Conservation (phyloP, 164 flowering plant genomes). For the Vitis labrusca region DNA sequence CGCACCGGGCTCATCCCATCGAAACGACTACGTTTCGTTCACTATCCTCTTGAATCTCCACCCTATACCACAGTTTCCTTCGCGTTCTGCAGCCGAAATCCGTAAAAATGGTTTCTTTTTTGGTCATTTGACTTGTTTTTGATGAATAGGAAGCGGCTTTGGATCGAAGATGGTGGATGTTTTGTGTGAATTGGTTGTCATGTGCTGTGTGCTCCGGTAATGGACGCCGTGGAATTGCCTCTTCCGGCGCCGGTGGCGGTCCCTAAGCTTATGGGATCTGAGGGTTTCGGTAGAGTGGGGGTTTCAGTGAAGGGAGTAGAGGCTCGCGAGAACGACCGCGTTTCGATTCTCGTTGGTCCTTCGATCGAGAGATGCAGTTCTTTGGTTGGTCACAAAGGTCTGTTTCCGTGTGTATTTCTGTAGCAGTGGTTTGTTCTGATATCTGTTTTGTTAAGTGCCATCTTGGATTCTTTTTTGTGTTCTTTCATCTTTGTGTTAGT, state of each 20-base stretch:
- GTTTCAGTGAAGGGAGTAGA: conserved; percentile 23
- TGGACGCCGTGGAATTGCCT: conserved; percentile 41
- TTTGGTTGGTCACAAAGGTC: conserved; percentile 24
- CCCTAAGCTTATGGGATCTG: conserved; percentile 42
- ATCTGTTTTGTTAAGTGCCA: background rate
- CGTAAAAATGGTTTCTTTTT: background rate
- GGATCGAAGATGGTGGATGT: background rate
- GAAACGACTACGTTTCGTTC: background rate
- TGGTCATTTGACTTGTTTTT: background rate
- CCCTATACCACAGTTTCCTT: conserved; percentile 1
- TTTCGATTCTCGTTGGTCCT: conserved; percentile 10
- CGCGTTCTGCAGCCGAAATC: background rate
- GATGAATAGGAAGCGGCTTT: background rate
- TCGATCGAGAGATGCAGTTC: conserved; percentile 17
- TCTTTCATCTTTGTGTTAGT: background rate
- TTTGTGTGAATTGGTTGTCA: background rate
- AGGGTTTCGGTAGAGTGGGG: conserved; percentile 33
- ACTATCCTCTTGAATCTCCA: background rate
- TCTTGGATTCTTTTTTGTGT: background rate
- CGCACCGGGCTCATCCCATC: conserved; percentile 16
- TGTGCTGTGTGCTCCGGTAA: conserved; percentile 11
- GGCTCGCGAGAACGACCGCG: conserved; percentile 21
- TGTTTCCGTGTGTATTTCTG: background rate
- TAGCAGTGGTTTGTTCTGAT: background rate
- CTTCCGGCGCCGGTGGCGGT: conserved; percentile 26